Percentiles rank a stretch among this genome's conserved stretches.
phyloP scores from a whole-genome alignment of 176 grass and related monocot genomes.

The Eragrostis nindensis region DNA sequence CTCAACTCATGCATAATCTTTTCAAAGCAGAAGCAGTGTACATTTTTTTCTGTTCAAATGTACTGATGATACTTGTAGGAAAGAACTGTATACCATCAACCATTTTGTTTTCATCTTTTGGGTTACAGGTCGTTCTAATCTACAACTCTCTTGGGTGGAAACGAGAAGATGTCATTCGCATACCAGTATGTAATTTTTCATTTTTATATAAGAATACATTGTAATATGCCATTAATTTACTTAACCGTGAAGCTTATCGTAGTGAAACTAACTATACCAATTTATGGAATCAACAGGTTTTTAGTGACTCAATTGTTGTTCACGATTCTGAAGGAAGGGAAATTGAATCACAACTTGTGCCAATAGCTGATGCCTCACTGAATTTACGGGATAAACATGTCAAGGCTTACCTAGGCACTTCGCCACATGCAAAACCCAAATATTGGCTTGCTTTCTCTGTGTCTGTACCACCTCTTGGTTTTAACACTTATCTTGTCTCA shows the following conservation, averaged over 20 bases:
- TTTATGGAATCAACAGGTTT: conserved; percentile 71
- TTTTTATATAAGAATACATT: no score
- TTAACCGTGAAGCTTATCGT: conserved; percentile 21
- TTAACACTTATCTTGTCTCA: conserved; percentile 86
- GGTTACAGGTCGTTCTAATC: conserved; percentile 71
- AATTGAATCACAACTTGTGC: conserved; percentile 90
- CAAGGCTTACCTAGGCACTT: conserved; percentile 73
- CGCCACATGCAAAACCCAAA: conserved; percentile 58
- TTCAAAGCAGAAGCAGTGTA: conserved; percentile 15
- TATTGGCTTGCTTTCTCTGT: conserved; percentile 93
- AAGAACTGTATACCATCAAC: not conserved
- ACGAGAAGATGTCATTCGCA: conserved; percentile 76
- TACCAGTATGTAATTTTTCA: conserved; percentile 85
- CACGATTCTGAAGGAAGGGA: conserved; percentile 87
- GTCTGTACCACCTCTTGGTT: conserved; percentile 81
- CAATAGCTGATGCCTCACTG: conserved; percentile 58
- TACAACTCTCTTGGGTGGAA: conserved; percentile 99
- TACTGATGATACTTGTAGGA: not conserved
- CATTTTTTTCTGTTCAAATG: not conserved
- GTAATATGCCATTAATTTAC: not conserved
- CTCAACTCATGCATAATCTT: conserved; percentile 10
- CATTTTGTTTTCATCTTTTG: conserved; percentile 21
- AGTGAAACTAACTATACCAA: conserved; percentile 24
- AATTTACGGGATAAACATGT: conserved; percentile 65
- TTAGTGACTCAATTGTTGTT: conserved; percentile 67